These are phyloP conservation scores for Microthyrium microscopicum DNA, from an alignment of 2,329 filamentous ascomycete genomes.

Conservation along the genomic window DNA sequence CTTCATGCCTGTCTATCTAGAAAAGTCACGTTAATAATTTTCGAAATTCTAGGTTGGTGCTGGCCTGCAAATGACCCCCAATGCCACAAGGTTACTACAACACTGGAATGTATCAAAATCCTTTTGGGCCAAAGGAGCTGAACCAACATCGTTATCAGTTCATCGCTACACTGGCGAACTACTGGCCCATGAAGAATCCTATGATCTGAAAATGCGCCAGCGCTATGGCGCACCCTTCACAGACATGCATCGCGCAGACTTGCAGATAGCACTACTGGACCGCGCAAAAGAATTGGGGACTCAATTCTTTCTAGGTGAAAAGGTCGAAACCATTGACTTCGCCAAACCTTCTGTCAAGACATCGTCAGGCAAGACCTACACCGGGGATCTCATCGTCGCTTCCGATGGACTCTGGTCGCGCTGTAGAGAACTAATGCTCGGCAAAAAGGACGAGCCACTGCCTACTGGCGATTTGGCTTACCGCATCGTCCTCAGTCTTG, in stretches of 20 bases:
- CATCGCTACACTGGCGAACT: conserved; percentile 34
- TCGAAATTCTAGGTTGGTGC: conserved; percentile 22
- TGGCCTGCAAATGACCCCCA: conserved; percentile 34
- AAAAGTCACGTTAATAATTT: background rate
- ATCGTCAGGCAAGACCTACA: conserved; percentile 22
- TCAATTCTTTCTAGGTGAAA: conserved; percentile 26
- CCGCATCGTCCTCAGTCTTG: conserved; percentile 27
- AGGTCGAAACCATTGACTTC: conserved; percentile 26
- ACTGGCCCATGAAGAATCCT: conserved; percentile 34
- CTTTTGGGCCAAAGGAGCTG: conserved; percentile 12
- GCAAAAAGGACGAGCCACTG: conserved; percentile 28
- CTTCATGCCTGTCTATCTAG: background rate
- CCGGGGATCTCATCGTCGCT: conserved; percentile 41
- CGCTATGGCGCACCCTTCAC: conserved; percentile 32
- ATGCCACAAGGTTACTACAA: conserved; percentile 28
- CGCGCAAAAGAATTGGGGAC: conserved; percentile 33
- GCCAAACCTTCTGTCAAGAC: conserved; percentile 24
- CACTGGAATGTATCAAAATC: conserved; percentile 4
- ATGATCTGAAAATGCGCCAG: conserved; percentile 33
- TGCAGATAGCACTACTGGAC: conserved; percentile 32
- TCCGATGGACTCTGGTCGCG: conserved; percentile 42
- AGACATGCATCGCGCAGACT: conserved; percentile 38
- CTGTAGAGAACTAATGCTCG: conserved; percentile 29
- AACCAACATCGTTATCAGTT: conserved; percentile 34
- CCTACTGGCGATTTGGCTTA: conserved; percentile 36